phyloP scores from a whole-genome alignment of 2,329 filamentous ascomycete species.

The Exophiala sideris region DNA sequence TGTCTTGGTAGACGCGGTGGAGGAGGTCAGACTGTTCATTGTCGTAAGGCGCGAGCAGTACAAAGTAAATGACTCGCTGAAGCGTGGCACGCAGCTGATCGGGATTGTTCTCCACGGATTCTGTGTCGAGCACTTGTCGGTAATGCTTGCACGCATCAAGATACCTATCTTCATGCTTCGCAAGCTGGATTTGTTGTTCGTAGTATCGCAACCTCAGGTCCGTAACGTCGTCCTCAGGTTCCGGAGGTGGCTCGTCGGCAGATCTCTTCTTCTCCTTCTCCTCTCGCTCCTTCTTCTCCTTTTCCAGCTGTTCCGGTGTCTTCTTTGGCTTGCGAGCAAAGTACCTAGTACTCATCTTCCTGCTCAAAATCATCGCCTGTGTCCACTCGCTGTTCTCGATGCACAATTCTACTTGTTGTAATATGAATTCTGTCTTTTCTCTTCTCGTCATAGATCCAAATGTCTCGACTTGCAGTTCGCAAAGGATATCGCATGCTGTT shows the following conservation, averaged over 20 bases:
- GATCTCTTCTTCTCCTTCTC: constrained; percentile 78
- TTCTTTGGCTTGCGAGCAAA: constrained; percentile 88
- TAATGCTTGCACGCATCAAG: constrained; percentile 98
- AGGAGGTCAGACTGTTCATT: constrained; percentile 98
- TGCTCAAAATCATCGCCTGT: constrained; percentile 85
- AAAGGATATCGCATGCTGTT: constrained; percentile 86
- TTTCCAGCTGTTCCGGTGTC: constrained; percentile 81
- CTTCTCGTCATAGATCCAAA: constrained; percentile 96
- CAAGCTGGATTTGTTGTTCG: constrained; percentile 91
- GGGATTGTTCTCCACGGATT: constrained; percentile 87
- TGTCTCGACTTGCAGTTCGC: constrained; percentile 96
- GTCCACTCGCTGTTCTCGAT: constrained; percentile 96
- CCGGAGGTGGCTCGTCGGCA: constrained; percentile 72
- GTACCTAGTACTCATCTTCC: constrained; percentile 96
- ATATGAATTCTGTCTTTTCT: constrained; percentile 98
- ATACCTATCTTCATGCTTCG: constrained; percentile 97
- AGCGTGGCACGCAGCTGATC: constrained; percentile 81
- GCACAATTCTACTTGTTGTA: constrained; percentile 90
- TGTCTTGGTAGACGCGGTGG: constrained; percentile 84
- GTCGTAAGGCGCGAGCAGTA: constrained; percentile 93
- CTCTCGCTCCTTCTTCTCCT: constrained; percentile 80
- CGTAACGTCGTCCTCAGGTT: constrained; percentile 78
- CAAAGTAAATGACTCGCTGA: constrained; percentile 94
- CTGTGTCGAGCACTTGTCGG: constrained; percentile 91
- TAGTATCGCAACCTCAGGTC: constrained; percentile 95